These are phyloP conservation scores for Teunomyces panamensis DNA, from an alignment of 805 yeast species.

Conservation along the genomic window DNA sequence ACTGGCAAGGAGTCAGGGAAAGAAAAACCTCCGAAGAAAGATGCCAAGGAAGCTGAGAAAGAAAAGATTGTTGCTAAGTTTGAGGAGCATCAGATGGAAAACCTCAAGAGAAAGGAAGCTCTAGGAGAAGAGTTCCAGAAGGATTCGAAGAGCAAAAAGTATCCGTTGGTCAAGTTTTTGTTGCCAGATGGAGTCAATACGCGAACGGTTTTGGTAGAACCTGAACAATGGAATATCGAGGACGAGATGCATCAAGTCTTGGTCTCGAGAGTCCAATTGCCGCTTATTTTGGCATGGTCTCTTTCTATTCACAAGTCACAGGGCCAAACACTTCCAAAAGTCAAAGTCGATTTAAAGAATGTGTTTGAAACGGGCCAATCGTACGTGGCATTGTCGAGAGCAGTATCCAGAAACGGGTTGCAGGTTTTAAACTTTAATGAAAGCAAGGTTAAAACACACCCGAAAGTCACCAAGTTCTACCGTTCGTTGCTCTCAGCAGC, in stretches of 20 bases:
- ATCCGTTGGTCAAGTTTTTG: slow-evolving; percentile 76
- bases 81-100: slow-evolving; percentile 9
- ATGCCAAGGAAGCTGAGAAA: slow-evolving; percentile 1
- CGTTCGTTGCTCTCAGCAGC: slow-evolving; percentile 40
- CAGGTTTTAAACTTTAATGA: slow-evolving; percentile 75
- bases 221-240: slow-evolving; percentile 78
- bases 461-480: slow-evolving; percentile 71
- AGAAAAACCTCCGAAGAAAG: neutral
- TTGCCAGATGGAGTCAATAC: slow-evolving; percentile 64
- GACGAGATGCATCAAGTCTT: slow-evolving; percentile 67
- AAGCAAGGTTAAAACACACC: slow-evolving; percentile 64
- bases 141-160: slow-evolving; percentile 46
- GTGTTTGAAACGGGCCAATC: slow-evolving; percentile 94
- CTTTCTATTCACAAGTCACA: slow-evolving; percentile 93
- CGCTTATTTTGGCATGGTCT: slow-evolving; percentile 94
- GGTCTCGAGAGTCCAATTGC: slow-evolving; percentile 77
- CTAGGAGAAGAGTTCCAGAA: slow-evolving; percentile 42
- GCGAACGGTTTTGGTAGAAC: slow-evolving; percentile 73
- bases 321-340: slow-evolving; percentile 81
- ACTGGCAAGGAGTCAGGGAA: neutral
- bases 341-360: slow-evolving; percentile 69
- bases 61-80: neutral
- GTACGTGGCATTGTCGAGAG: slow-evolving; percentile 92
- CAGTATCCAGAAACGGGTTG: slow-evolving; percentile 76
- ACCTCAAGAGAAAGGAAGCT: slow-evolving; percentile 47